Conservation (phyloP, 805 yeast genomes). For the Saturnispora bothae region DNA sequence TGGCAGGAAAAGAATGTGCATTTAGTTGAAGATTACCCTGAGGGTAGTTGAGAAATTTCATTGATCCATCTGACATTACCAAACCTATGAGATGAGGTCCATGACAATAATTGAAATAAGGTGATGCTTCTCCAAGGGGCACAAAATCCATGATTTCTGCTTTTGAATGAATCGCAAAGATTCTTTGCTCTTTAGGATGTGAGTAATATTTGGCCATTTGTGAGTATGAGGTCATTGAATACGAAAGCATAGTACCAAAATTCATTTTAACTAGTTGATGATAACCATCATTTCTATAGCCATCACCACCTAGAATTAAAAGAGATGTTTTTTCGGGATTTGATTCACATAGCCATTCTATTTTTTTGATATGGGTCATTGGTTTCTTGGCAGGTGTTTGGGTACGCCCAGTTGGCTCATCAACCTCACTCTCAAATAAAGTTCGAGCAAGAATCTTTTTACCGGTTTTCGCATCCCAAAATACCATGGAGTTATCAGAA, state of each 20-base stretch:
- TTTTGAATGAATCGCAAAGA: constrained; percentile 42
- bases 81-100: constrained; percentile 59
- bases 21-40: constrained; percentile 40
- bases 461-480: constrained; percentile 87
- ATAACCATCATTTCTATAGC: constrained; percentile 32
- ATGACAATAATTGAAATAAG: constrained; percentile 73
- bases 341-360: constrained; percentile 68
- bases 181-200: constrained; percentile 42
- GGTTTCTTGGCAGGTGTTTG: constrained; percentile 14
- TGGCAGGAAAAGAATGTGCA: constrained; percentile 66
- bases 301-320: constrained; percentile 59
- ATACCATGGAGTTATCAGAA: constrained; percentile 73
- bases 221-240: constrained; percentile 72
- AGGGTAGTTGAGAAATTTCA: constrained; percentile 52
- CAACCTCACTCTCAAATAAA: constrained; percentile 52
- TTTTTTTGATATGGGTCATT: constrained; percentile 38
- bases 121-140: constrained; percentile 51
- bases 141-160: constrained; percentile 37
- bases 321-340: constrained; percentile 76
- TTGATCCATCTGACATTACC: constrained; percentile 50
- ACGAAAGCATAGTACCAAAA: constrained; percentile 71
- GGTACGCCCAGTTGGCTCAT: constrained; percentile 32
- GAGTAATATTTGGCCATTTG: constrained; percentile 73
- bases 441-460: constrained; percentile 66
- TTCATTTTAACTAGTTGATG: constrained; percentile 48